A percentile compares a stretch with the other conserved stretches of the same genome.
These are phyloP conservation scores for Coemansia reversa DNA, from an alignment of 192 early-diverging fungal species.

Conservation along the genomic window DNA sequence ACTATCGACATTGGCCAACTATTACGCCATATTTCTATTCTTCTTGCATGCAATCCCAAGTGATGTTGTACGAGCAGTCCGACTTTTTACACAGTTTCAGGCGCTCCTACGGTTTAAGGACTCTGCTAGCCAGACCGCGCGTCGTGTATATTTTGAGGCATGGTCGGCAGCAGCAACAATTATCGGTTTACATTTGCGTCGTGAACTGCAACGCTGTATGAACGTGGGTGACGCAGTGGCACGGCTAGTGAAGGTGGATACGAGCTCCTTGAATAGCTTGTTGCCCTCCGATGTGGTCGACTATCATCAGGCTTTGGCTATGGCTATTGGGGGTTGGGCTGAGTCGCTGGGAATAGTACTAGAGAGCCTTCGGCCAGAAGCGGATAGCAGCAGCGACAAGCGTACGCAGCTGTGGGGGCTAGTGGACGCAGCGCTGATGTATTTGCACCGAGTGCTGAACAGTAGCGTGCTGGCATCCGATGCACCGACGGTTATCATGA, in stretches of 20 bases:
- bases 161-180: constrained; percentile 46
- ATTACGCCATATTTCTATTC: constrained; percentile 51
- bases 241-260: constrained; percentile 4
- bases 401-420: constrained; percentile 24
- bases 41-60: constrained; percentile 53
- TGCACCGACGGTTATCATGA: constrained; percentile 21
- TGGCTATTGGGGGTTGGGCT: constrained; percentile 33
- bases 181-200: constrained; percentile 16
- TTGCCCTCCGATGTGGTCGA: constrained; percentile 7
- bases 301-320: constrained; percentile 28
- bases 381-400: background rate
- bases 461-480: constrained; percentile 24
- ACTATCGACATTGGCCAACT: constrained; percentile 48
- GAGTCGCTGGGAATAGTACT: constrained; percentile 27
- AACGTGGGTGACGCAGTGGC: constrained; percentile 5
- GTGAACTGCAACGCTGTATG: constrained; percentile 12
- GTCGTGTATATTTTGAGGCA: constrained; percentile 54
- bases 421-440: constrained; percentile 40
- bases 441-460: constrained; percentile 34
- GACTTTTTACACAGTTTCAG: constrained; percentile 47
- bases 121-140: constrained; percentile 31
- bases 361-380: background rate
- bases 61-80: constrained; percentile 33
- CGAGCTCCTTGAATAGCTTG: background rate
- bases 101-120: constrained; percentile 47